These are phyloP conservation scores for Neoarthrinium moseri DNA, from an alignment of 2,329 filamentous ascomycete species.

Conservation along the genomic window DNA sequence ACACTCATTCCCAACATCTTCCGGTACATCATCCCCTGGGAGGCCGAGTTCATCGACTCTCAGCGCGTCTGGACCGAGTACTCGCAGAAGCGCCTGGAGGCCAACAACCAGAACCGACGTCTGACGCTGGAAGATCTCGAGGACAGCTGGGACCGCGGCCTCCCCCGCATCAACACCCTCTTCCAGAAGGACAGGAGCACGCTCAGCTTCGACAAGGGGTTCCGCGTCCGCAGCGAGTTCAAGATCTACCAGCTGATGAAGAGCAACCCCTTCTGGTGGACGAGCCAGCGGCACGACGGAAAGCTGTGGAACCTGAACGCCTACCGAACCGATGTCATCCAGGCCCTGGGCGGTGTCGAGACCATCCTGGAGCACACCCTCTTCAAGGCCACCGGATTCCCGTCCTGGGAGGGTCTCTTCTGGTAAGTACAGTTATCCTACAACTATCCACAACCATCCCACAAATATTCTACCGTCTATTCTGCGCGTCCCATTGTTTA, in stretches of 20 bases:
- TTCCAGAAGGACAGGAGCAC: constrained; percentile 99
- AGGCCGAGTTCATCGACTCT: constrained; percentile 97
- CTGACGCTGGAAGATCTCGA: constrained; percentile 94
- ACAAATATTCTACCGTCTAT: too few relatives aligned
- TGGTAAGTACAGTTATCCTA: constrained; percentile 56
- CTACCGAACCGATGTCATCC: constrained; percentile 95
- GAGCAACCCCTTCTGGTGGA: constrained; percentile 99
- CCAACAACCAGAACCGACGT: constrained; percentile 93
- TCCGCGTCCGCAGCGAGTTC: constrained; percentile 92
- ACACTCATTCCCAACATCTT: constrained; percentile 98
- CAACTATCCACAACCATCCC: too few relatives aligned
- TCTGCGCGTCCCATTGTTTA: too few relatives aligned
- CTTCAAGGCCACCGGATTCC: constrained; percentile 96
- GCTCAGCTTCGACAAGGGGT: constrained; percentile 96
- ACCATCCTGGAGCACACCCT: constrained; percentile 96
- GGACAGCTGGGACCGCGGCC: constrained; percentile 96
- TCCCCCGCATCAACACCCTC: constrained; percentile 96
- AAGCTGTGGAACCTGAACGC: constrained; percentile 97
- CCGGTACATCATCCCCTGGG: constrained; percentile 98
- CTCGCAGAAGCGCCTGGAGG: constrained; percentile 94
- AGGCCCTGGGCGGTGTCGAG: constrained; percentile 93
- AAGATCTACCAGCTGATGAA: constrained; percentile 99
- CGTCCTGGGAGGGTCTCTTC: constrained; percentile 91
- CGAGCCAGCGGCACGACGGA: constrained; percentile 92
- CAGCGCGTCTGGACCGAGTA: constrained; percentile 99